Percentiles rank a stretch among this genome's conserved stretches.
Conservation (phyloP, 108 stramenopile species). For the Nitzschia sp. region DNA sequence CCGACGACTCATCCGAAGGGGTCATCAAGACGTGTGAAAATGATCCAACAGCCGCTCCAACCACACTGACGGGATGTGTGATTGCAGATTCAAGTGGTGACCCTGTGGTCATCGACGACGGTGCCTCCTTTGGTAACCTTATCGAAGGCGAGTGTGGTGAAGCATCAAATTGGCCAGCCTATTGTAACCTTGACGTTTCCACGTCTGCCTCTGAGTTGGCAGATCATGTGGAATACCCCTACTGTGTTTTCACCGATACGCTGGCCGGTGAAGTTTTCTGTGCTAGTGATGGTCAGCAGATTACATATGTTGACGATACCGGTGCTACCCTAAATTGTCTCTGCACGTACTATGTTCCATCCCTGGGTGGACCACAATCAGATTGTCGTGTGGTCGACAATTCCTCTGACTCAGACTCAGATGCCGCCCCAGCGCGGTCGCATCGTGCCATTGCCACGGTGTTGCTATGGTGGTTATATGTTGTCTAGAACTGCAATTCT, state of each 20-base stretch:
- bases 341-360: constrained; percentile 5
- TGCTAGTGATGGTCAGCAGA: constrained; percentile 7
- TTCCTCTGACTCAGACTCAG: no score
- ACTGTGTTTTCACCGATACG: constrained; percentile 23
- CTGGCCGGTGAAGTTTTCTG: background rate
- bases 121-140: constrained; percentile 21
- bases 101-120: constrained; percentile 7
- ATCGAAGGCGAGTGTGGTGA: constrained; percentile 11
- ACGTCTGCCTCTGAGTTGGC: constrained; percentile 1
- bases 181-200: background rate
- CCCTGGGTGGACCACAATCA: constrained; percentile 9
- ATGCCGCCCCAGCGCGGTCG: background rate
- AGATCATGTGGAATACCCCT: constrained; percentile 17
- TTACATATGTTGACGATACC: constrained; percentile 17
- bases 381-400: background rate
- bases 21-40: constrained; percentile 4
- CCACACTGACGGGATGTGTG: background rate
- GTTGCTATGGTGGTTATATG: background rate
- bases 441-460: no score
- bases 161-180: constrained; percentile 4
- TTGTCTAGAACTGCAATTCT: background rate
- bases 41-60: constrained; percentile 3
- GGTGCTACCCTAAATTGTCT: background rate
- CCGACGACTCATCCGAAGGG: background rate
- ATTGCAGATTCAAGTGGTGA: constrained; percentile 12